phyloP scores from a whole-genome alignment of 2,329 filamentous ascomycete species.

The Triangularia setosa region DNA sequence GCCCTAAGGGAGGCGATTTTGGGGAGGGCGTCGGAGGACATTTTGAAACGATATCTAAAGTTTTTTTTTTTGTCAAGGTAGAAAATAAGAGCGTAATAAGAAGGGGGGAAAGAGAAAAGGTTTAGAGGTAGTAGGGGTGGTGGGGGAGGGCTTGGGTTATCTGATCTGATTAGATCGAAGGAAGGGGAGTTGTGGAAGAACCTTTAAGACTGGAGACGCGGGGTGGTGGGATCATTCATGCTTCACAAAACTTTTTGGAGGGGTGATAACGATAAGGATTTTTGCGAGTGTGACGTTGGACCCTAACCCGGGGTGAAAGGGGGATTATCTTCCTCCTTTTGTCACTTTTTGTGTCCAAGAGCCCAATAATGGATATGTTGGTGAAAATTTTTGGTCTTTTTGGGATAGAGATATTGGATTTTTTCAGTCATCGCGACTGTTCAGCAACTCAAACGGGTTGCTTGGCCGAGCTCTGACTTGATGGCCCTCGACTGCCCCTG shows the following conservation, averaged over 20 bases:
- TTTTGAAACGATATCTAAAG: too few relatives aligned
- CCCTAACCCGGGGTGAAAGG: conserved; percentile 7
- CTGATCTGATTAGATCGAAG: background rate
- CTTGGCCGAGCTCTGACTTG: conserved; percentile 6
- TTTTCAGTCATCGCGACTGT: background rate
- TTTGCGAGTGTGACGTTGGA: background rate
- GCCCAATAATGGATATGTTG: background rate
- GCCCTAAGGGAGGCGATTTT: conserved; percentile 65
- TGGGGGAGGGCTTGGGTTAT: background rate
- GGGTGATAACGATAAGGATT: conserved; percentile 25
- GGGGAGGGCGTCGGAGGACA: conserved; percentile 19
- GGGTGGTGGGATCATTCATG: background rate
- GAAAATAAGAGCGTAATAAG: too few relatives aligned
- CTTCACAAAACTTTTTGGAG: conserved; percentile 24
- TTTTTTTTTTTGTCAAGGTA: too few relatives aligned
- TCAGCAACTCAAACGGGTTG: conserved; percentile 22
- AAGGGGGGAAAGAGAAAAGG: background rate
- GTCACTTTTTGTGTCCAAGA: background rate
- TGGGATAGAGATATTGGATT: background rate
- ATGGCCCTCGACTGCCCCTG: background rate
- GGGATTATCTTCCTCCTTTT: background rate
- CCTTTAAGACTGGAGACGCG: background rate
- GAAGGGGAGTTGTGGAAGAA: background rate
- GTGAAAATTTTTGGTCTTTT: background rate
- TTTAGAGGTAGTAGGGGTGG: background rate